Base-by-base conservation (phyloP, 306 rosid genomes). In the Vigna reflexopilosa region DNA sequence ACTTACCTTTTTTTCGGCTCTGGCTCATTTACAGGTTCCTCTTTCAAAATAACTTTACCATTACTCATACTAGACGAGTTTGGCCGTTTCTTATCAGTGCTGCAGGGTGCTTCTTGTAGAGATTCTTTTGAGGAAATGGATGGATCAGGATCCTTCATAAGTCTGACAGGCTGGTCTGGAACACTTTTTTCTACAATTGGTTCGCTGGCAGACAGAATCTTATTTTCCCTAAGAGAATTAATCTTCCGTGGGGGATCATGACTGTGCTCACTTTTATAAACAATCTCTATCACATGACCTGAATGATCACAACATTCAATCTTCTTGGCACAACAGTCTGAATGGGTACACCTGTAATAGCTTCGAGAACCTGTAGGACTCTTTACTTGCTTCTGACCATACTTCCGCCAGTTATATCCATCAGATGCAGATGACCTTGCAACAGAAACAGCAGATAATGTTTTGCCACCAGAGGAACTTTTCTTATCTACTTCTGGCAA, bases 341-440 rank as follows among this genome's bases (percentile, higher is more conserved):
- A 84, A 86, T 79, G 85, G 56, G 95, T 89, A 82, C 98, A 94
- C 86, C 86, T 90, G 67, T 92, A 94, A 86, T 94, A 94, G 86
- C 98, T 90, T 70, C 98, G 90, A 45, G 94, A 94, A 79, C 98
- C 97, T 71, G 85, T 85, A 47, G 98, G 93, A 86, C 97, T 90
- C 91, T 94, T 94, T 59, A 94, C 98, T 87, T 94, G 98, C 89
- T 94, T 94, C 88, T 94, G 98, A 80, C 98, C 98, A 84, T 94
- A 94, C 85, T 94, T 94, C 77, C 98, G 87, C 98, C 97, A 94
- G 85, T 91, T 94, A 87, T 88, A 94, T 78, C 98, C 98, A 81
- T 94, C 98, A 36, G 95, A 88, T 78, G 91, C 80, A 75, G 92
- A 64, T n/a, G 88, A 56, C 87, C 88, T 92, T 48, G 75, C 45